These are phyloP conservation scores for Catharanthus roseus DNA, from an alignment of 257 asterid genomes.

Conservation along the genomic window DNA sequence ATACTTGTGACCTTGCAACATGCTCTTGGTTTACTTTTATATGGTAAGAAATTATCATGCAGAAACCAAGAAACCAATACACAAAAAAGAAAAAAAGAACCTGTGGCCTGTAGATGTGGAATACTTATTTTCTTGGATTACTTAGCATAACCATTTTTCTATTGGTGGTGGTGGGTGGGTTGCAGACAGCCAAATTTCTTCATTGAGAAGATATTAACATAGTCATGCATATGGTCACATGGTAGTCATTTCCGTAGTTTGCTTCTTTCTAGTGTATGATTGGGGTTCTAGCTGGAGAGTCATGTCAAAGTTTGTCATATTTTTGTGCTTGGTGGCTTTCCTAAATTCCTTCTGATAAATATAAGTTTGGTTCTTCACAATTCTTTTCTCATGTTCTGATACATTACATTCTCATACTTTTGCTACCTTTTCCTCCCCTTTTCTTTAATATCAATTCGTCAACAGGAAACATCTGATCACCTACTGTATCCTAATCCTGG, in stretches of 20 bases:
- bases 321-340: not conserved
- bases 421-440: not conserved
- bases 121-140: not conserved
- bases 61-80: not conserved
- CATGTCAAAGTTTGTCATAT: not conserved
- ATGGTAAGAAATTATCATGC: not conserved
- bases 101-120: not conserved
- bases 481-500: constrained; percentile 98
- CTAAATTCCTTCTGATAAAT: not conserved
- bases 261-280: not conserved
- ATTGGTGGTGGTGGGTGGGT: too few relatives aligned
- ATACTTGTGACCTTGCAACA: not conserved
- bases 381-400: not conserved
- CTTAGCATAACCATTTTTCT: not conserved
- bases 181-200: not conserved
- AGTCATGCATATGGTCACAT: not conserved
- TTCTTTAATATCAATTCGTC: not conserved
- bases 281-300: not conserved
- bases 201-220: not conserved
- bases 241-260: not conserved
- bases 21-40: not conserved
- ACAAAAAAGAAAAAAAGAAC: not conserved
- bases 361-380: not conserved
- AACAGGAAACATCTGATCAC: constrained; percentile 89
- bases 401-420: not conserved